phyloP scores from a whole-genome alignment of 306 rosid species.

The Vigna nakashimae region DNA sequence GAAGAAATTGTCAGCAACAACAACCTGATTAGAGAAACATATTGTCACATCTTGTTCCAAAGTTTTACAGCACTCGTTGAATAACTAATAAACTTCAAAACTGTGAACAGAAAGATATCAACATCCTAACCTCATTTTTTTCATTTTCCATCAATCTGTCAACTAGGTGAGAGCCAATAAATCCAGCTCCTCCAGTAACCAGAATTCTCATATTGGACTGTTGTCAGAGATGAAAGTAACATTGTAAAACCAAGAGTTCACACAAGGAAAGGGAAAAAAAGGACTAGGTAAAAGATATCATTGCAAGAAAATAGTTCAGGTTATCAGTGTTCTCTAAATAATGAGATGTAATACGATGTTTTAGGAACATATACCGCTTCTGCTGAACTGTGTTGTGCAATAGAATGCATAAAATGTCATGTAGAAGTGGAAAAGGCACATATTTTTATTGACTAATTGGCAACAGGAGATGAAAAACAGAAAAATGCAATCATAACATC shows the following conservation, averaged over 20 bases:
- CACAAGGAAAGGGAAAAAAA: neutral
- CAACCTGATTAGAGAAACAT: conserved; percentile 60
- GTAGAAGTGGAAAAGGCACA: neutral
- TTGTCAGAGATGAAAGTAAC: conserved; percentile 22
- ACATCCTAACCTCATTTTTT: conserved; percentile 74
- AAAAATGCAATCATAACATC: neutral
- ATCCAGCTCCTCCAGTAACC: conserved; percentile 99
- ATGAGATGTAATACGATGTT: neutral
- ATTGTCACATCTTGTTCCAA: conserved; percentile 8
- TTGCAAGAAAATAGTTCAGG: neutral
- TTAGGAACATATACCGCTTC: conserved; percentile 1
- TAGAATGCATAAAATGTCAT: neutral
- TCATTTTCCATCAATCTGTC: conserved; percentile 91
- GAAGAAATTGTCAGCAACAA: conserved; percentile 91
- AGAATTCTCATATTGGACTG: conserved; percentile 96
- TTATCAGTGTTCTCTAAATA: conserved; percentile 6
- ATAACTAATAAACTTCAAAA: conserved; percentile 31
- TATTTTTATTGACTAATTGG: neutral
- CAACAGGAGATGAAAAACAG: conserved; percentile 2
- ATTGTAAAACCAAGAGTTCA: conserved; percentile 17
- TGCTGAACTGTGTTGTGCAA: neutral
- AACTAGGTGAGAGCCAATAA: conserved; percentile 94
- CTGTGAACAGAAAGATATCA: conserved; percentile 13
- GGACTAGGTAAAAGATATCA: neutral
- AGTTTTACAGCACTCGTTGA: conserved; percentile 6